Conservation (phyloP, 257 asterid species). For the Henckelia pumila region DNA sequence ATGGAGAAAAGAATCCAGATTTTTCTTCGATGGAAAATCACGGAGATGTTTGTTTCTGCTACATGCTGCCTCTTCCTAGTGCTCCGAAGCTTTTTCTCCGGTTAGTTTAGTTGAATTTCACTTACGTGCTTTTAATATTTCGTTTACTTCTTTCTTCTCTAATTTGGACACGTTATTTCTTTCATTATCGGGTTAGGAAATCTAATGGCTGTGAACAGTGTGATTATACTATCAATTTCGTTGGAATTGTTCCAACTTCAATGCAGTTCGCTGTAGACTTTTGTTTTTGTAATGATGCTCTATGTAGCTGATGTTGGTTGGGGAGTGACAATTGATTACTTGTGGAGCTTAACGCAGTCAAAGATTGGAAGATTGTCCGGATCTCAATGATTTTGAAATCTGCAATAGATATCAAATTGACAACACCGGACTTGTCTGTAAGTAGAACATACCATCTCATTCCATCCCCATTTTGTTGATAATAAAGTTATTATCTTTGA, state of each 20-base stretch:
- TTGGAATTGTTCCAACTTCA: too few relatives aligned
- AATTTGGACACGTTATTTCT: too few relatives aligned
- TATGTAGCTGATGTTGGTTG: background rate
- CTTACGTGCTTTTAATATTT: background rate
- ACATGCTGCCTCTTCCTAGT: conserved; percentile 56
- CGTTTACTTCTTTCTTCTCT: too few relatives aligned
- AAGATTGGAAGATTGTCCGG: conserved; percentile 67
- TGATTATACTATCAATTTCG: too few relatives aligned
- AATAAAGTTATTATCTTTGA: background rate
- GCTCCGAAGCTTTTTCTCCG: conserved; percentile 51
- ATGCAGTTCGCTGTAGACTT: background rate
- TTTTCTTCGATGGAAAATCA: conserved; percentile 25
- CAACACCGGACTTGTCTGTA: background rate
- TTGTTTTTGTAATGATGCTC: background rate
- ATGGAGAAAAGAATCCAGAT: conserved; percentile 35
- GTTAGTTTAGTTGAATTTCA: conserved; percentile 38
- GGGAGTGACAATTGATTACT: conserved; percentile 7
- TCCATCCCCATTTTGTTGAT: background rate
- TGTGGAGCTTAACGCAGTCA: conserved; percentile 56
- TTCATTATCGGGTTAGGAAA: too few relatives aligned
- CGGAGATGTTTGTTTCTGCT: conserved; percentile 54
- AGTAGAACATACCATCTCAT: background rate
- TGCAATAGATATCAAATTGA: background rate
- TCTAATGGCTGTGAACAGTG: too few relatives aligned
- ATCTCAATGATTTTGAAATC: conserved; percentile 61